phyloP scores from a whole-genome alignment of 129 eudicot genomes.

The Chrysanthemum lavandulifolium region DNA sequence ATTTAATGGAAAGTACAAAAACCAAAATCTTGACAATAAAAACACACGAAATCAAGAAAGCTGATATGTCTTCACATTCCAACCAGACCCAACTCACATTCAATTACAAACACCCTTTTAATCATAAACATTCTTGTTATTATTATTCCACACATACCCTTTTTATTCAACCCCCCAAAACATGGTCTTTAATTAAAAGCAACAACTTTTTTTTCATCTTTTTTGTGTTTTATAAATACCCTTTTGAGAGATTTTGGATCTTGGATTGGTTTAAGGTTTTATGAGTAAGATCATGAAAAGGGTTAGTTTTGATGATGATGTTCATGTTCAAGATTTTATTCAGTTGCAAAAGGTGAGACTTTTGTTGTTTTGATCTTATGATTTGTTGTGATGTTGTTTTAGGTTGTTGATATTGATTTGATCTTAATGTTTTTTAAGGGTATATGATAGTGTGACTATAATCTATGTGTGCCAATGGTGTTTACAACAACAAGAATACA shows the following conservation, averaged over 20 bases:
- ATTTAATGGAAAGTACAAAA: too few species aligned
- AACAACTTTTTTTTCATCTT: too few species aligned
- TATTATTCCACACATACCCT: not conserved
- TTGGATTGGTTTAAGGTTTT: constrained; percentile 25
- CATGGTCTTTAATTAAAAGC: too few species aligned
- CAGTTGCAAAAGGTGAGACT: constrained; percentile 53
- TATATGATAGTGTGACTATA: not conserved
- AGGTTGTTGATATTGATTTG: not conserved
- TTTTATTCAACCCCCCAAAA: not conserved
- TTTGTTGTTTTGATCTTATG: constrained; percentile 3
- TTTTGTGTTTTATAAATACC: not conserved
- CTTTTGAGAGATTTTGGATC: constrained; percentile 7
- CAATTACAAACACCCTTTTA: constrained; percentile 39
- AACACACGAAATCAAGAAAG: not conserved
- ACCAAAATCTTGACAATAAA: not conserved
- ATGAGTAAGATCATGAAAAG: constrained; percentile 49
- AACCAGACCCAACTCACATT: constrained; percentile 29
- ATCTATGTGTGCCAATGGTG: not conserved
- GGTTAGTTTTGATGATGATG: constrained; percentile 46
- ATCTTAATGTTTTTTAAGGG: not conserved
- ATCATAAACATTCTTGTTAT: not conserved
- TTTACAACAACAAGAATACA: too few species aligned
- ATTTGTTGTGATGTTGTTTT: constrained; percentile 12
- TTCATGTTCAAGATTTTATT: constrained; percentile 50
- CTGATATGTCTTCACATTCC: constrained; percentile 23